Base-by-base conservation (phyloP, 108 stramenopile species). In the Licmophora abbreviata region DNA sequence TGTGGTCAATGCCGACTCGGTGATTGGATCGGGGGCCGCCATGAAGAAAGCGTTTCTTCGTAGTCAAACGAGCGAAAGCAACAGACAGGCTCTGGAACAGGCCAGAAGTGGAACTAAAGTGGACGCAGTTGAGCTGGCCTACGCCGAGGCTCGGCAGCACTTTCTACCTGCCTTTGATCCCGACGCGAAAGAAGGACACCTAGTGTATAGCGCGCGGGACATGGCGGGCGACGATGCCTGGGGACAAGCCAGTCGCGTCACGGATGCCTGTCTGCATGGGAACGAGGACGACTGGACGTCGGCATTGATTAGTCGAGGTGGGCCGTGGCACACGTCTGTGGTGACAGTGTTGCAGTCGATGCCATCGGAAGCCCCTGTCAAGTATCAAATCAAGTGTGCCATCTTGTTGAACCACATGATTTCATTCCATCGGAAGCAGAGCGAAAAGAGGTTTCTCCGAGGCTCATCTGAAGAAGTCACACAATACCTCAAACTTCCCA, bases 1-100 rank as follows among this genome's bases (percentile, higher is more conserved):
- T 67, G 52, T 67, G 25, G 85, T 93, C n/a, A 75, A 83, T 56
- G 58, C 81, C 23, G 64, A 88, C 37, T 58, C 64, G 37, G 86
- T 93, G 26, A 65, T 88, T 25, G 85, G 84, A 31, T 77, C 84
- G 27, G 84, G 88, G 17, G 61, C 41, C 47, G 59, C 56, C 18
- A 71, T 83, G 29, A 69, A 68, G n/a, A 60, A 66, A 24, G 63
- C 58, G 14, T 50, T 50, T 31, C n/a, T 18, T 29, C 15, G n/a
- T 24, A 29, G 33, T 32, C 30, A 50, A 32, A 76, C 84, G 61
- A 74, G 77, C 48, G 74, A 71, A 43, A 66, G 61, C 29, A 91
- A 85, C 54, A 54, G 48, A 36, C 63, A 69, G 36, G 78, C 66
- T 15, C 59, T 80, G 15, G 69, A 55, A 33, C 48, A 66, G 35